Evolutionary conservation across 2,329 filamentous ascomycete genomes (phyloP).

Genomic region (Bipolaris sorokiniana): DNA sequence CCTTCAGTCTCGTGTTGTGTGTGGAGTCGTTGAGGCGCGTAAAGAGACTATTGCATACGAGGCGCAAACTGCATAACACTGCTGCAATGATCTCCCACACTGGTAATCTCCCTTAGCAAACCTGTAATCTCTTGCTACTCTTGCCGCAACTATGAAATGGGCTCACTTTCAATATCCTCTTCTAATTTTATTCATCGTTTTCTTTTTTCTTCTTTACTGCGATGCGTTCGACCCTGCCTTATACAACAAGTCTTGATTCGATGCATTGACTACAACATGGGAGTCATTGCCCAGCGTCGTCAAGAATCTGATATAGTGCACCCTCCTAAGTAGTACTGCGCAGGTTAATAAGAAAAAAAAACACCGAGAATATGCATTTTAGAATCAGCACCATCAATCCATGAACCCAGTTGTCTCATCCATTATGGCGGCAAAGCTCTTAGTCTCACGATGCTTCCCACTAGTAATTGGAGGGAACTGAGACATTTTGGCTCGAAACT

Average conservation of each 20-base stretch:
- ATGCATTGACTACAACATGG: background rate
- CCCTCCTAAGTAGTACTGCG: background rate
- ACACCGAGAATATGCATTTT: background rate
- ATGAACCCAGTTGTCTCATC: conserved; percentile 46
- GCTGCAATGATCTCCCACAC: too few relatives aligned
- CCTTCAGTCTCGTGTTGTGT: too few relatives aligned
- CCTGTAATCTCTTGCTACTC: too few relatives aligned
- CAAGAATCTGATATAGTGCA: background rate
- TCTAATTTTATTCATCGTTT: too few relatives aligned
- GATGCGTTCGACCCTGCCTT: background rate
- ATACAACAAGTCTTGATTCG: background rate
- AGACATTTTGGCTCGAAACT: conserved; percentile 39
- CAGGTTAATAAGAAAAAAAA: background rate
- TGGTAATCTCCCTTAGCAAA: too few relatives aligned
- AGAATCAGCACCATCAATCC: conserved; percentile 28
- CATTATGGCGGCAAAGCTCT: conserved; percentile 46
- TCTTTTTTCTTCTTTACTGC: too few relatives aligned
- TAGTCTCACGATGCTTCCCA: conserved; percentile 44
- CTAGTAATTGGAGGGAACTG: conserved; percentile 46
- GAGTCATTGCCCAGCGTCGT: background rate
- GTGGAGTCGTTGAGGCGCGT: too few relatives aligned
- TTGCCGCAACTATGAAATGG: too few relatives aligned
- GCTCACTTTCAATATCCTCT: too few relatives aligned
- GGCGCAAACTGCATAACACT: too few relatives aligned
- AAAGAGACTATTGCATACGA: too few relatives aligned